These are phyloP conservation scores for Penicillium sp. DNA, from an alignment of 2,329 filamentous ascomycete genomes.

Conservation along the genomic window DNA sequence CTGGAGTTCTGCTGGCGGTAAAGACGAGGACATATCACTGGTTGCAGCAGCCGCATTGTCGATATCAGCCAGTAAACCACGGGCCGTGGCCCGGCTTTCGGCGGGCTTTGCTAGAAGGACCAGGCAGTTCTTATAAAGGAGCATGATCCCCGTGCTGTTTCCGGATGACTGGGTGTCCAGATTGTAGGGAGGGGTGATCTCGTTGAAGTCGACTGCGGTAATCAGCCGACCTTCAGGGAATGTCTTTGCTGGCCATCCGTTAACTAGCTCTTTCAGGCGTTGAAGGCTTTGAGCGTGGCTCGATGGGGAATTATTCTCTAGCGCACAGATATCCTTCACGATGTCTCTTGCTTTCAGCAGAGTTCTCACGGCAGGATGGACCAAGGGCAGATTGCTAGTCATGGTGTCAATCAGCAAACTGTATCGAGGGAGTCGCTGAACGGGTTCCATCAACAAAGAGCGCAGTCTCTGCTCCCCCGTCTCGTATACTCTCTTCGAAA, in stretches of 20 bases:
- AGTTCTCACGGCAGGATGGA: slow-evolving; percentile 77
- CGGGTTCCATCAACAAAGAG: slow-evolving; percentile 91
- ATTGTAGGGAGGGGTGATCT: slow-evolving; percentile 71
- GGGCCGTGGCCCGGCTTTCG: slow-evolving; percentile 64
- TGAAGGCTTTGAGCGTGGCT: slow-evolving; percentile 73
- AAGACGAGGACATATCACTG: slow-evolving; percentile 25
- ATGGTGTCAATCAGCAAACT: slow-evolving; percentile 97
- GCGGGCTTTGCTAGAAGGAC: slow-evolving; percentile 72
- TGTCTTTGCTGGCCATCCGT: slow-evolving; percentile 72
- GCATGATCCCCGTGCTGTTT: slow-evolving; percentile 65
- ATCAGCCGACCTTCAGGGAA: slow-evolving; percentile 76
- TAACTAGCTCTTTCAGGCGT: slow-evolving; percentile 72
- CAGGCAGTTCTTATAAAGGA: slow-evolving; percentile 81
- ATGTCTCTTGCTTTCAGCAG: slow-evolving; percentile 90
- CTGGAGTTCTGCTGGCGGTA: slow-evolving; percentile 63
- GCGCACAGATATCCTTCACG: slow-evolving; percentile 92
- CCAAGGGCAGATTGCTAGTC: slow-evolving; percentile 76
- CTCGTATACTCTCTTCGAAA: slow-evolving; percentile 75
- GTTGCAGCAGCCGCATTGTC: slow-evolving; percentile 70
- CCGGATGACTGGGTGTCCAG: slow-evolving; percentile 43
- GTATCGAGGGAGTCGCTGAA: slow-evolving; percentile 90
- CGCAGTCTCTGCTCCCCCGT: slow-evolving; percentile 87
- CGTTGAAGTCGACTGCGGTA: slow-evolving; percentile 74
- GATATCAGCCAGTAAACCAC: slow-evolving; percentile 77
- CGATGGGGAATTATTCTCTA: slow-evolving; percentile 66